Conservation (phyloP, 306 rosid species). For the Vigna trinervia region DNA sequence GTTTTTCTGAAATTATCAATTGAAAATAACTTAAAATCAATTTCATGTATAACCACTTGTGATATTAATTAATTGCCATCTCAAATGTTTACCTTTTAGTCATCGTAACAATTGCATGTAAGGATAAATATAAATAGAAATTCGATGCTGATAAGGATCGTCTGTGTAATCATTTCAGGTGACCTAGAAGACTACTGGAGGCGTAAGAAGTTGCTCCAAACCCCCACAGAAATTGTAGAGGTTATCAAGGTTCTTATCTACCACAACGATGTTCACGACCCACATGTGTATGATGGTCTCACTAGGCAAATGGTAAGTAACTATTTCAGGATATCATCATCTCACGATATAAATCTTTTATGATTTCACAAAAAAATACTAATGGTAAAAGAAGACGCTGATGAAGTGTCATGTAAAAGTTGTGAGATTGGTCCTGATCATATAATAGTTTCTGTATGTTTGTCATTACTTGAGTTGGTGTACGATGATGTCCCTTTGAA, state of each 20-base stretch:
- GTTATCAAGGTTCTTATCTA: constrained; percentile 50
- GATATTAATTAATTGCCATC: background rate
- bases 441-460: no score
- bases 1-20: background rate
- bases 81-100: background rate
- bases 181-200: constrained; percentile 46
- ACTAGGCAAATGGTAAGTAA: constrained; percentile 44
- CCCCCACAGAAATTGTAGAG: constrained; percentile 56
- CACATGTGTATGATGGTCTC: constrained; percentile 44
- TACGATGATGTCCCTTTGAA: no score
- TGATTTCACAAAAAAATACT: no score
- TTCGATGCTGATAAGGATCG: constrained; percentile 5
- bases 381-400: no score
- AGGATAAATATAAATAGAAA: background rate
- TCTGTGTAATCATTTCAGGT: constrained; percentile 20
- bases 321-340: background rate
- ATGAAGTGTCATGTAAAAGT: no score
- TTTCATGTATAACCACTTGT: background rate
- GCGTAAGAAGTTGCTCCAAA: constrained; percentile 49
- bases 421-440: no score
- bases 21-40: background rate
- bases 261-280: constrained; percentile 47
- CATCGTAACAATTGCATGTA: background rate
- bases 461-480: no score
- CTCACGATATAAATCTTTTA: no score